These are phyloP conservation scores for Diaporthe ampelina DNA, from an alignment of 2,329 filamentous ascomycete species.

Conservation along the genomic window DNA sequence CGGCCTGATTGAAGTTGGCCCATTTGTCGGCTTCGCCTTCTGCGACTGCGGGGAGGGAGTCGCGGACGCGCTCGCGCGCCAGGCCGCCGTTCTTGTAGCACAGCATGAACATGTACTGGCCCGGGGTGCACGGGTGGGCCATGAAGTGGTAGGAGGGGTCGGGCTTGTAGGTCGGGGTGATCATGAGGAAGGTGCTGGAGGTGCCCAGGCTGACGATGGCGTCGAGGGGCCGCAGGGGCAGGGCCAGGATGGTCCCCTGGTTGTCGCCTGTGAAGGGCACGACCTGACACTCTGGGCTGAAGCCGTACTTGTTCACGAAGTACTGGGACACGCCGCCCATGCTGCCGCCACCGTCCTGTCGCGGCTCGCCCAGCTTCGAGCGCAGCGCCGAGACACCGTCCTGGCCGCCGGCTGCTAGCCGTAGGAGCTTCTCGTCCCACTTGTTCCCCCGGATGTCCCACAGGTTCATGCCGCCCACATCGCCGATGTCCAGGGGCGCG, in stretches of 20 bases:
- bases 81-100: constrained; percentile 99
- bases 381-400: constrained; percentile 74
- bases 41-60: constrained; percentile 73
- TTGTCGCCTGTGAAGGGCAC: constrained; percentile 96
- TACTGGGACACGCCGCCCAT: constrained; percentile 84
- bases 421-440: constrained; percentile 83
- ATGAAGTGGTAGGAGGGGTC: constrained; percentile 97
- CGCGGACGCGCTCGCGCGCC: constrained; percentile 89
- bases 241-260: constrained; percentile 91
- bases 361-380: constrained; percentile 84
- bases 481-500: constrained; percentile 92
- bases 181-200: constrained; percentile 97
- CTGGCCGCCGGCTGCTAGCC: constrained; percentile 76
- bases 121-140: constrained; percentile 92
- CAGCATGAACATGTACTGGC: constrained; percentile 99
- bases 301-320: constrained; percentile 84
- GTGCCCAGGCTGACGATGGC: constrained; percentile 96
- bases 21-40: constrained; percentile 70
- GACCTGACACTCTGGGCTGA: constrained; percentile 80
- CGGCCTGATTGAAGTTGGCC: constrained; percentile 83
- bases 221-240: constrained; percentile 88
- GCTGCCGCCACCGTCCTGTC: constrained; percentile 82
- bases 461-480: constrained; percentile 96
- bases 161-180: constrained; percentile 90
- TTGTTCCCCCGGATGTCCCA: constrained; percentile 85